Base-by-base conservation (phyloP, 106 monocot species). In the Allium sativum region DNA sequence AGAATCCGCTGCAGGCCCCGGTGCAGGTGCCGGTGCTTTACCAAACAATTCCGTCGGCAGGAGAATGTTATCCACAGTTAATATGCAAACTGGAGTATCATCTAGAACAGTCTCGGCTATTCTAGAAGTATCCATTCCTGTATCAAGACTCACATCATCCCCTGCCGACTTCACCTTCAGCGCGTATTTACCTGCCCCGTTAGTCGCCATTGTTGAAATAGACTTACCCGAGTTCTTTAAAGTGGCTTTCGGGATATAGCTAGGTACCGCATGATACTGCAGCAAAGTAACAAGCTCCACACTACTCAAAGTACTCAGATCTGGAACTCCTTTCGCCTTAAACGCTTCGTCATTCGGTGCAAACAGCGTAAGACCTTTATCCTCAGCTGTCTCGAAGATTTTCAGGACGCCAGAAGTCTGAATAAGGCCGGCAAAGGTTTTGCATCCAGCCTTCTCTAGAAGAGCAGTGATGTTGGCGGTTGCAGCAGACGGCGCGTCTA, bases 271-370 rank as follows among this genome's bases (percentile, higher is more conserved):
- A 74, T 98, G 96, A 78, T 82, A 98, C 80, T 91, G 84, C 50
- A 98, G 81, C 13, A 98, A 72, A 1, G 90, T 83, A 17, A 98
- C 96, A 16, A 87, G 73, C 54, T 91, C 96, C 59, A 91, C 91
- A 55, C 84, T 84, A 67, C 69, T 72, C 54, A 98, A 78, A 9
- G 75, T 60, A 45, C 8, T 44, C 20, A 88, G 73, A 59, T 87
- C 80, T 2, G 96, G 91, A 9, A 73, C 82, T 10, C 74, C 96
- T 40, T 67, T 58, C 7, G 84, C 84, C 64, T 84, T 84, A 60
- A 98, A 98, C 9, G 96, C 96, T 65, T 84, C 87, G 66, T 98
- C 96, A 70, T 80, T 88, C 41, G 96, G 96, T 0, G 91, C 96
- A 67, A 98, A 84, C 9, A 98, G 73, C 6, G 96, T 98, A 42